A percentile compares a stretch with the other conserved stretches of the same genome.
phyloP scores from a whole-genome alignment of 345 rosid genomes.

The Mangifera indica region DNA sequence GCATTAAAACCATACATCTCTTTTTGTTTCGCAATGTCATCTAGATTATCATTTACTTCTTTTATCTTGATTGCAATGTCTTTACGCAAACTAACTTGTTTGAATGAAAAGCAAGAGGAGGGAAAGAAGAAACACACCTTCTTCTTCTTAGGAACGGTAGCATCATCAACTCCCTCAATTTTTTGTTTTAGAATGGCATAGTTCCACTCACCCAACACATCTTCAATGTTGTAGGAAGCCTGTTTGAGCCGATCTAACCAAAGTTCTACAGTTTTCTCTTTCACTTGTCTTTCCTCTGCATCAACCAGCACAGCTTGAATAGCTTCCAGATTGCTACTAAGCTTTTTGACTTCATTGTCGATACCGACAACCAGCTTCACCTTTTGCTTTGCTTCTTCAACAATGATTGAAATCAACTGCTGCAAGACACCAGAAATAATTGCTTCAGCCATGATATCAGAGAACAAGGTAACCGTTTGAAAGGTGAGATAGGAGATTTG shows the following conservation, averaged over 20 bases:
- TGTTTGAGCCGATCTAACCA: not conserved
- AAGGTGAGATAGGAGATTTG: too few species aligned
- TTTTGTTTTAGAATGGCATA: too few species aligned
- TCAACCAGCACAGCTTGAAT: not conserved
- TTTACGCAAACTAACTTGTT: not conserved
- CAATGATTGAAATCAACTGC: too few species aligned
- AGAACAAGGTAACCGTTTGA: too few species aligned
- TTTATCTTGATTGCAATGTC: constrained; percentile 24
- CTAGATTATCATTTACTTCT: too few species aligned
- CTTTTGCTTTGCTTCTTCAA: too few species aligned
- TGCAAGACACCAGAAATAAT: too few species aligned
- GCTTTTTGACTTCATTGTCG: not conserved
- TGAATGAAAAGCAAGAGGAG: not conserved
- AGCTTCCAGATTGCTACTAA: not conserved
- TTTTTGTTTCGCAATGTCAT: too few species aligned
- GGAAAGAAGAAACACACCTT: not conserved
- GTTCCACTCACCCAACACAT: too few species aligned
- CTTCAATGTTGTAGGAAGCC: too few species aligned
- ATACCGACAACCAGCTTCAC: not conserved
- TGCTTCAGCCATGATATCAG: too few species aligned
- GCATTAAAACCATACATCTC: too few species aligned
- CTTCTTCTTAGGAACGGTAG: not conserved
- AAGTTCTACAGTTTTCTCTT: not conserved
- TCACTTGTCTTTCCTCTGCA: not conserved
- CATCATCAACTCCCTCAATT: not conserved